Percentiles rank a stretch among this genome's conserved stretches.
phyloP scores from a whole-genome alignment of 2,329 filamentous ascomycete genomes.

The Pyricularia sp. region DNA sequence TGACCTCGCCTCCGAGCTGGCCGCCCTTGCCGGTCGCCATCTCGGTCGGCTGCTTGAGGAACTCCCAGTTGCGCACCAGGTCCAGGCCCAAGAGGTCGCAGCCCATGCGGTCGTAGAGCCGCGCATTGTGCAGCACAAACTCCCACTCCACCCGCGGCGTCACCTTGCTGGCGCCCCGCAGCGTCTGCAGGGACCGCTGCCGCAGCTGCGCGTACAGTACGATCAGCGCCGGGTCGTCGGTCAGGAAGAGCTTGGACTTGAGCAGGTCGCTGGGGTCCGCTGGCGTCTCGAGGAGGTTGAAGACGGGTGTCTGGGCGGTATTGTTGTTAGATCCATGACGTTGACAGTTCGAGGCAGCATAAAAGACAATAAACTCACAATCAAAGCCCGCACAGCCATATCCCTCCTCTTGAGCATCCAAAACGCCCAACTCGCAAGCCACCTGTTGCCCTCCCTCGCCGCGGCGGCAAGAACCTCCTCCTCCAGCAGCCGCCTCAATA shows the following conservation, averaged over 20 bases:
- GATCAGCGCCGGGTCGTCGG: slow-evolving; percentile 83
- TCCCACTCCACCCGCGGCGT: slow-evolving; percentile 75
- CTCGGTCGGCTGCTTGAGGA: slow-evolving; percentile 31
- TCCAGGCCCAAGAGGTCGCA: slow-evolving; percentile 85
- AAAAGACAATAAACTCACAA: slow-evolving; percentile 43
- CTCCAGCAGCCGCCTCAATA: slow-evolving; percentile 64
- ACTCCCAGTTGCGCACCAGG: slow-evolving; percentile 76
- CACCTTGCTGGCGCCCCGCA: slow-evolving; percentile 76
- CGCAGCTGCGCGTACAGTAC: slow-evolving; percentile 81
- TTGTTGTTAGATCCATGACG: not conserved
- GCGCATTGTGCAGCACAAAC: slow-evolving; percentile 79
- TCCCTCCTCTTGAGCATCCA: slow-evolving; percentile 80
- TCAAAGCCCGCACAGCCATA: slow-evolving; percentile 74
- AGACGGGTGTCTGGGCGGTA: slow-evolving; percentile 58
- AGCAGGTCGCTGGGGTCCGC: slow-evolving; percentile 50
- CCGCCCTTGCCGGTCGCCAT: slow-evolving; percentile 22
- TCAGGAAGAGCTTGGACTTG: slow-evolving; percentile 69
- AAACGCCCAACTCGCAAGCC: slow-evolving; percentile 93
- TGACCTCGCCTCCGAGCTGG: slow-evolving; percentile 39
- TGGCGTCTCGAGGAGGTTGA: slow-evolving; percentile 61
- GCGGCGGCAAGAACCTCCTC: slow-evolving; percentile 73
- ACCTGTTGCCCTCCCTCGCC: slow-evolving; percentile 74
- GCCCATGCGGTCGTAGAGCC: slow-evolving; percentile 82
- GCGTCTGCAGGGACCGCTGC: slow-evolving; percentile 70
- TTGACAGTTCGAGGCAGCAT: not conserved